These are phyloP conservation scores for Solanum chacoense DNA, from an alignment of 305 asterid genomes.

Conservation along the genomic window DNA sequence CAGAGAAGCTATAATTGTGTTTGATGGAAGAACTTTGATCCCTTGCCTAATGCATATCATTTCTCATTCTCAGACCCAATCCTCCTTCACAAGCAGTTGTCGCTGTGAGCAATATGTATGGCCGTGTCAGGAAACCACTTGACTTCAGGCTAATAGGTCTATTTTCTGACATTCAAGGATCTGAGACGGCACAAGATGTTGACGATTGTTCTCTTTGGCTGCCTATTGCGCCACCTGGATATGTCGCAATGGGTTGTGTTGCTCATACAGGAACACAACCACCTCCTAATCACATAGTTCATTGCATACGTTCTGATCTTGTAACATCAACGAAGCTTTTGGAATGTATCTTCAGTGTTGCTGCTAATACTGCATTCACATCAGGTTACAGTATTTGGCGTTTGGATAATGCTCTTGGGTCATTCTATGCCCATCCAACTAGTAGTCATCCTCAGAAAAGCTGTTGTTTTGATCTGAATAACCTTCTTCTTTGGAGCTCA, in stretches of 20 bases:
- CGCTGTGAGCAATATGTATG: conserved; percentile 83
- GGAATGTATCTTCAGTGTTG: conserved; percentile 56
- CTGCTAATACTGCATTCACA: conserved; percentile 40
- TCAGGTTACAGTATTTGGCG: conserved; percentile 96
- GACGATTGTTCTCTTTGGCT: conserved; percentile 88
- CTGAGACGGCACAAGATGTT: conserved; percentile 34
- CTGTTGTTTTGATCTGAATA: conserved; percentile 74
- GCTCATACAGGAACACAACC: conserved; percentile 77
- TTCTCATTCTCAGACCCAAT: conserved; percentile 57
- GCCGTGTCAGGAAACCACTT: conserved; percentile 89
- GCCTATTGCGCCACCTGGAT: conserved; percentile 96
- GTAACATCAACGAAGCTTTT: conserved; percentile 64
- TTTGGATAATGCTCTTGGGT: conserved; percentile 77
- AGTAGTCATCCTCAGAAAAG: conserved; percentile 44
- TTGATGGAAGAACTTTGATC: background rate
- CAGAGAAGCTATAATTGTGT: background rate
- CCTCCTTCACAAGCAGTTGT: conserved; percentile 97
- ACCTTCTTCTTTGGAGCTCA: conserved; percentile 72
- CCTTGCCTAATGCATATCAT: background rate
- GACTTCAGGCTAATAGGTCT: conserved; percentile 69
- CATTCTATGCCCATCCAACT: conserved; percentile 83
- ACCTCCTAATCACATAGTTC: conserved; percentile 84
- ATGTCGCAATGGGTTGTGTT: conserved; percentile 87
- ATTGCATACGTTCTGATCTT: conserved; percentile 92
- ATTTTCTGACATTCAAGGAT: conserved; percentile 51